A percentile compares a stretch with the other conserved stretches of the same genome.
phyloP scores from a whole-genome alignment of 148 eudicot species.

The Cornus florida region DNA sequence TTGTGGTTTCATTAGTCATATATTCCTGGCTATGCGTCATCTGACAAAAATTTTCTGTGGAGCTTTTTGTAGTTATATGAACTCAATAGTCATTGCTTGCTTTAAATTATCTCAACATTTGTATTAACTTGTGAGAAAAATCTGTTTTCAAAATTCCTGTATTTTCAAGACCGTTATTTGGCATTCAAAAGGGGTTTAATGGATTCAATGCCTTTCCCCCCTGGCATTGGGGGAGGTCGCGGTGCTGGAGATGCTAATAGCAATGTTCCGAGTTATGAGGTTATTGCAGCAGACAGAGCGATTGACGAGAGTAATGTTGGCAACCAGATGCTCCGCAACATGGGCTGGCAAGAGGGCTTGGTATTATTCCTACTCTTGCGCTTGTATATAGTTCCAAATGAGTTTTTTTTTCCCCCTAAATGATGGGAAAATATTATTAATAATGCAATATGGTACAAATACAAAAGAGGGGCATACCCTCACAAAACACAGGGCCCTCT shows the following conservation, averaged over 20 bases:
- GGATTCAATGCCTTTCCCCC: conserved; percentile 95
- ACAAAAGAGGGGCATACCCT: too few species aligned
- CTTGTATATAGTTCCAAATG: conserved; percentile 4
- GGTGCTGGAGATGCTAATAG: conserved; percentile 50
- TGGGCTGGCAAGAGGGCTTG: conserved; percentile 99
- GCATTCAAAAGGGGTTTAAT: conserved; percentile 66
- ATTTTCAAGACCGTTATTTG: conserved; percentile 70
- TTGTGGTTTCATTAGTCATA: not conserved
- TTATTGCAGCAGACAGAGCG: conserved; percentile 79
- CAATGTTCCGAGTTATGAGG: conserved; percentile 64
- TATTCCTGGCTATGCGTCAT: not conserved
- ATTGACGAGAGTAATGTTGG: conserved; percentile 98
- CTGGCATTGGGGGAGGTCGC: conserved; percentile 92
- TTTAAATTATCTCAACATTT: conserved; percentile 16
- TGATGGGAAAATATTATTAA: too few species aligned
- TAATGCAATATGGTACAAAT: too few species aligned
- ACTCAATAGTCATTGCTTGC: conserved; percentile 26
- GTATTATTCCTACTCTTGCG: conserved; percentile 51
- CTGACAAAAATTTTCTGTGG: not conserved
- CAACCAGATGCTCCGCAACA: conserved; percentile 96
- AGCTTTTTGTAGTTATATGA: not conserved
- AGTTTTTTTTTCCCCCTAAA: too few species aligned
- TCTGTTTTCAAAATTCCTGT: conserved; percentile 39
- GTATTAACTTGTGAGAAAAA: conserved; percentile 60
- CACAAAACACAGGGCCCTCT: too few species aligned